A percentile compares a stretch with the other conserved stretches of the same genome.
These are phyloP conservation scores for Rubus parviflorus DNA, from an alignment of 306 rosid genomes.

Conservation along the genomic window DNA sequence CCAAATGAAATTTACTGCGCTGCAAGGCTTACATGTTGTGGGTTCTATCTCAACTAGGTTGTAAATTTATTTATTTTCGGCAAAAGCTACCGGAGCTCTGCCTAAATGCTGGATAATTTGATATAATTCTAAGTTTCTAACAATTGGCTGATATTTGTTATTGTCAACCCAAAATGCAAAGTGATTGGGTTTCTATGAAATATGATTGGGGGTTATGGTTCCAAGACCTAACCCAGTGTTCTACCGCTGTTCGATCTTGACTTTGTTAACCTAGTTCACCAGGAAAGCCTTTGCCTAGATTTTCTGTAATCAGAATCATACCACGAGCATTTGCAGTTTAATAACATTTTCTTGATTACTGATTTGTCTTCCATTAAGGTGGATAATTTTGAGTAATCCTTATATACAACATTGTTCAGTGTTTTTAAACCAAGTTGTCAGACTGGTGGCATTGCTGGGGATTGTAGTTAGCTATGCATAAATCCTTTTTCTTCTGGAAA, in stretches of 20 bases:
- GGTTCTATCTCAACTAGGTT: not conserved
- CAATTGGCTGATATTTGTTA: not conserved
- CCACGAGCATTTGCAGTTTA: too few species aligned
- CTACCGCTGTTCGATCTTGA: not conserved
- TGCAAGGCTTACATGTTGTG: not conserved
- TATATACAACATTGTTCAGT: not conserved
- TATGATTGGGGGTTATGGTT: not conserved
- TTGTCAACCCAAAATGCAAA: not conserved
- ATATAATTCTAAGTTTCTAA: not conserved
- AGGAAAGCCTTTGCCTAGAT: not conserved
- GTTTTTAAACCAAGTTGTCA: not conserved
- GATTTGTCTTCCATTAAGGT: too few species aligned
- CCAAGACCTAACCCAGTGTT: too few species aligned
- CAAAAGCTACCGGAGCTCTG: not conserved
- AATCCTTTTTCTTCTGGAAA: not conserved
- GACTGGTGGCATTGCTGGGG: not conserved
- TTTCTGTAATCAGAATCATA: not conserved
- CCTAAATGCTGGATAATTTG: not conserved
- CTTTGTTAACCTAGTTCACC: not conserved
- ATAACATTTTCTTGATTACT: not conserved
- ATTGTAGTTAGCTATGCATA: not conserved
- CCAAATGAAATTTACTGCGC: not conserved
- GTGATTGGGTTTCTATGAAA: not conserved
- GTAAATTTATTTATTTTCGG: not conserved
- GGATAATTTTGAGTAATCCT: not conserved